Conservation (phyloP, 202 grass and related monocot species). For the Schoenoplectus triqueter region DNA sequence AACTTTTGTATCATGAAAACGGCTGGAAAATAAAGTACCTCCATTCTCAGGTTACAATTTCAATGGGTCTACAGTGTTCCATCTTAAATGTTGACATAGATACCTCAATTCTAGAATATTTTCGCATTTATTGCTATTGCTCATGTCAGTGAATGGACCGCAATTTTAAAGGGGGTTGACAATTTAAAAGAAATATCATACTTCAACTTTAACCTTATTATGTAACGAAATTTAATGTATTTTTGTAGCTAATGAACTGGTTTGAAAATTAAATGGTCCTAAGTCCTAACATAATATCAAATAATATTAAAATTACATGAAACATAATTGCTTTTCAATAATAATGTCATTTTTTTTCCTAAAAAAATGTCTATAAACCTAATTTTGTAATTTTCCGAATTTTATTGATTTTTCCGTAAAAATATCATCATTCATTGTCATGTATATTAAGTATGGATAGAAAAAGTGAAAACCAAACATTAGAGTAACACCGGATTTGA, state of each 20-base stretch:
- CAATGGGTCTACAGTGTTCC: neutral
- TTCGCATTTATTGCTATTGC: neutral
- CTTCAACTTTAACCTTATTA: no score
- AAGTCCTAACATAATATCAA: no score
- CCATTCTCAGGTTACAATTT: neutral
- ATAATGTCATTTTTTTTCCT: neutral
- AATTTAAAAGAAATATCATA: no score
- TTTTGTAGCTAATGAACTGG: no score
- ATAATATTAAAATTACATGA: no score
- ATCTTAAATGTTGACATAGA: constrained; percentile 19
- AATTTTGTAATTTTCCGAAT: neutral
- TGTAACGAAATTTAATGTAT: no score
- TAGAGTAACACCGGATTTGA: no score
- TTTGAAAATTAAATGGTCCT: no score
- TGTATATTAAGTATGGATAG: neutral
- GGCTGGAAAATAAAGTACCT: no score
- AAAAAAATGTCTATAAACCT: neutral
- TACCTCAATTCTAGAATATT: neutral
- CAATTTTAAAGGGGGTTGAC: neutral
- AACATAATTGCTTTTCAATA: no score
- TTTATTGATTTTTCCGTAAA: no score
- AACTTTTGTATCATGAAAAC: neutral
- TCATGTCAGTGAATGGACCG: neutral
- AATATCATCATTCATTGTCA: no score
- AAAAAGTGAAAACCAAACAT: neutral